Conservation (phyloP, 139 green algal genomes). For the Gonium pectorale region DNA sequence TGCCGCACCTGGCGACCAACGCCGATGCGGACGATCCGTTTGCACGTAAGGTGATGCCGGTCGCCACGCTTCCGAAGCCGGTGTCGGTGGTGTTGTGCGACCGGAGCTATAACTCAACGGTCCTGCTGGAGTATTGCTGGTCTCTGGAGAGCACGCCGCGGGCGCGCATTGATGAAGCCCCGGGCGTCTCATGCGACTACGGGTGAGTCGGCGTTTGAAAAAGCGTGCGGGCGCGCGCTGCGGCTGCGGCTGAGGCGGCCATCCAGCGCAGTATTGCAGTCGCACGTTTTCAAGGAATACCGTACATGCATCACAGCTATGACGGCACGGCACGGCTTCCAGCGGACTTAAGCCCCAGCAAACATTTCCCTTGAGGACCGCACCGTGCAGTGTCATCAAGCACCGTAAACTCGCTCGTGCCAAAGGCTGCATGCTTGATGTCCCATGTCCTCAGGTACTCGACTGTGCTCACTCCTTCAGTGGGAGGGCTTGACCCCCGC, state of each 20-base stretch:
- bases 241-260: too few species aligned
- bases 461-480: slow-evolving; percentile 6
- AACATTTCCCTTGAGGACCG: too few species aligned
- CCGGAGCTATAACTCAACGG: not conserved
- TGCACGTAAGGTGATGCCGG: slow-evolving; percentile 8
- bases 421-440: too few species aligned
- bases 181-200: not conserved
- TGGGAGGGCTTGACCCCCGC: not conserved
- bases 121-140: slow-evolving; percentile 25
- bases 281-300: too few species aligned
- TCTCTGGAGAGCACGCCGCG: not conserved
- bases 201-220: too few species aligned
- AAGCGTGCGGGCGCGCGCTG: too few species aligned
- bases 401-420: too few species aligned
- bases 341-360: too few species aligned
- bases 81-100: slow-evolving; percentile 41
- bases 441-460: slow-evolving; percentile 33
- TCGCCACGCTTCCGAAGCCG: not conserved
- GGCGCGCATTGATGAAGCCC: not conserved
- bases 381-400: too few species aligned
- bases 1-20: slow-evolving; percentile 28
- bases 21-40: slow-evolving; percentile 37
- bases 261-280: too few species aligned
- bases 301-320: too few species aligned
- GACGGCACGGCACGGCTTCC: too few species aligned